Evolutionary conservation across 495 filamentous ascomycete species (phyloP).

Genomic region (Penicillium waksmanii): DNA sequence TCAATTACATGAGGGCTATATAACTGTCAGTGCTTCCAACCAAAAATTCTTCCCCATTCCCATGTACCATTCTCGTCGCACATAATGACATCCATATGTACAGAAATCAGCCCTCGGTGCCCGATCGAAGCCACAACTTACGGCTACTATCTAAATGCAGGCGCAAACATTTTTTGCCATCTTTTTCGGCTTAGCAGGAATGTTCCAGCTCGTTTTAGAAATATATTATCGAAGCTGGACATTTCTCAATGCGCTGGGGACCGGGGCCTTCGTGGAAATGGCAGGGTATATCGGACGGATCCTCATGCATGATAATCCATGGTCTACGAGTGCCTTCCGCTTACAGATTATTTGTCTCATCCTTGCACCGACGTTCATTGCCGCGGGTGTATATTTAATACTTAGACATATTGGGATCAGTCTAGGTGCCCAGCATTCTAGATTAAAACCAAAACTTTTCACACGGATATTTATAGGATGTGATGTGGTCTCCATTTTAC

Average conservation of each 20-base stretch:
- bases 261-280: constrained; percentile 40
- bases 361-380: constrained; percentile 59
- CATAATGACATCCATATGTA: no score
- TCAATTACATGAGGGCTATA: no score
- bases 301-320: constrained; percentile 50
- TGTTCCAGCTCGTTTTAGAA: no score
- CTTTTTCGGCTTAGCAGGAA: no score
- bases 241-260: constrained; percentile 19
- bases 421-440: background rate
- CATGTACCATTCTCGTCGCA: no score
- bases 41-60: no score
- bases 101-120: no score
- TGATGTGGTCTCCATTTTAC: constrained; percentile 64
- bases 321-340: constrained; percentile 49
- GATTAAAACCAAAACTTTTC: constrained; percentile 43
- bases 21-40: no score
- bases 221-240: no score
- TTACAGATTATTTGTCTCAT: constrained; percentile 61
- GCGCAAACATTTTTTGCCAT: no score
- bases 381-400: constrained; percentile 60
- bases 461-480: constrained; percentile 59
- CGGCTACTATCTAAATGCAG: no score
- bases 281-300: constrained; percentile 56
- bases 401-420: background rate
- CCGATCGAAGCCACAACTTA: no score